Conservation (phyloP, 352 stramenopile species). For the Globisporangium heterothallicum region DNA sequence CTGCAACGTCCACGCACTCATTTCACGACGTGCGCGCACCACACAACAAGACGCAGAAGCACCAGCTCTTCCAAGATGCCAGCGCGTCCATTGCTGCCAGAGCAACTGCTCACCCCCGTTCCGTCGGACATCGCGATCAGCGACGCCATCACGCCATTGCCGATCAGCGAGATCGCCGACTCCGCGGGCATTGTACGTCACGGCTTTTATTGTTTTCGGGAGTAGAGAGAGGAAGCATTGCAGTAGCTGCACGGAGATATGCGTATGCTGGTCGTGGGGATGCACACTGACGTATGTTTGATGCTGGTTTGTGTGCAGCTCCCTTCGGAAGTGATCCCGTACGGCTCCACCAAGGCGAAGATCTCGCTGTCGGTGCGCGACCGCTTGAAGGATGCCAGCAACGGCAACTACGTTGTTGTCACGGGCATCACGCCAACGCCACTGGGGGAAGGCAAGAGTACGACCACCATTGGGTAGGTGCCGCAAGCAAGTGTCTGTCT, state of each 20-base stretch:
- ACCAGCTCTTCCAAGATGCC: constrained; percentile 3
- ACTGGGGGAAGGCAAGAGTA: constrained; percentile 97
- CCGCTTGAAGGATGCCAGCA: constrained; percentile 75
- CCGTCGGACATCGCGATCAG: constrained; percentile 81
- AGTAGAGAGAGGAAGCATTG: not conserved
- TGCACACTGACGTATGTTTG: no score
- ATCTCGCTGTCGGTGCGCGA: constrained; percentile 88
- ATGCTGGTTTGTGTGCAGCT: no score
- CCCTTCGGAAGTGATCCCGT: constrained; percentile 81
- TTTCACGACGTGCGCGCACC: not conserved
- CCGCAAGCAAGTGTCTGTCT: not conserved
- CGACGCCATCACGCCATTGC: constrained; percentile 62
- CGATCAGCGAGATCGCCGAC: constrained; percentile 58
- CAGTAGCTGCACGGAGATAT: no score
- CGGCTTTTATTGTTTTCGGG: not conserved
- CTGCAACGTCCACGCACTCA: not conserved
- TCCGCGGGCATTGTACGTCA: constrained; percentile 63
- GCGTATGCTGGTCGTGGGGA: no score
- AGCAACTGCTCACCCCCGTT: constrained; percentile 63
- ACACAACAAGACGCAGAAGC: not conserved
- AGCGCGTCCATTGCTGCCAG: constrained; percentile 40
- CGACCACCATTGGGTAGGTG: constrained; percentile 94
- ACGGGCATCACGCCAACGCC: constrained; percentile 98
- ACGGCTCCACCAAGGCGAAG: constrained; percentile 90
- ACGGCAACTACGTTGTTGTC: constrained; percentile 97